A percentile compares a stretch with the other conserved stretches of the same genome.
Evolutionary conservation across 148 eudicot genomes (phyloP).

Genomic region (Talinum fruticosum): DNA sequence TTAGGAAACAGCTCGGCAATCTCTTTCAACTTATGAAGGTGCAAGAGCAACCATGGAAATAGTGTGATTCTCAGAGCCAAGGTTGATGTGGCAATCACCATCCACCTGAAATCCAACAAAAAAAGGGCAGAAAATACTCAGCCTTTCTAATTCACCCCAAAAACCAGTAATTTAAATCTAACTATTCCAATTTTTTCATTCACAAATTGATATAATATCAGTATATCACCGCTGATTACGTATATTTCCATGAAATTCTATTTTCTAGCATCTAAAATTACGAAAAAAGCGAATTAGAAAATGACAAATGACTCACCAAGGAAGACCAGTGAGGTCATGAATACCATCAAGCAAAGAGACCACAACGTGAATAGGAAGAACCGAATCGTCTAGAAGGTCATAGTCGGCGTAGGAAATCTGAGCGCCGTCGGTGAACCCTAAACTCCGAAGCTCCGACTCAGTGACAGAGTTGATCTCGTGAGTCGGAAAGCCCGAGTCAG

Average conservation of each 20-base stretch:
- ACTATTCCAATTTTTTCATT: not conserved
- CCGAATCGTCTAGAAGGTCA: slow-evolving; percentile 32
- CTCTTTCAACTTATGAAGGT: slow-evolving; percentile 56
- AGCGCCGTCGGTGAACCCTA: slow-evolving; percentile 32
- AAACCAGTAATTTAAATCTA: not conserved
- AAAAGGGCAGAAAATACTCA: not conserved
- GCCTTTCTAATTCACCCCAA: not conserved
- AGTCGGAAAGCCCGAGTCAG: slow-evolving; percentile 10
- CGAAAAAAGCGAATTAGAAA: not conserved
- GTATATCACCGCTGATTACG: not conserved
- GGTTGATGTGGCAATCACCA: slow-evolving; percentile 64
- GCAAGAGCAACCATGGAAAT: slow-evolving; percentile 60
- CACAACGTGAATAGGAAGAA: slow-evolving; percentile 44
- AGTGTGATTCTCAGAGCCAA: slow-evolving; percentile 59
- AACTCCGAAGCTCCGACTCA: slow-evolving; percentile 32
- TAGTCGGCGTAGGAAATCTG: slow-evolving; percentile 14
- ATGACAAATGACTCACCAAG: slow-evolving; percentile 46
- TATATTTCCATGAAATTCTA: not conserved
- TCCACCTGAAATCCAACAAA: slow-evolving; percentile 58
- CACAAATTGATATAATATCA: not conserved
- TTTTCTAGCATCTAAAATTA: not conserved
- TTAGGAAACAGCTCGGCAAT: slow-evolving; percentile 56
- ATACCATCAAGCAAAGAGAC: slow-evolving; percentile 53
- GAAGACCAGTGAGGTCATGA: slow-evolving; percentile 60
- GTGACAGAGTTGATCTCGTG: slow-evolving; percentile 30